Evolutionary conservation across 208 protist genomes (phyloP).

Genomic region (Leishmania turanica): DNA sequence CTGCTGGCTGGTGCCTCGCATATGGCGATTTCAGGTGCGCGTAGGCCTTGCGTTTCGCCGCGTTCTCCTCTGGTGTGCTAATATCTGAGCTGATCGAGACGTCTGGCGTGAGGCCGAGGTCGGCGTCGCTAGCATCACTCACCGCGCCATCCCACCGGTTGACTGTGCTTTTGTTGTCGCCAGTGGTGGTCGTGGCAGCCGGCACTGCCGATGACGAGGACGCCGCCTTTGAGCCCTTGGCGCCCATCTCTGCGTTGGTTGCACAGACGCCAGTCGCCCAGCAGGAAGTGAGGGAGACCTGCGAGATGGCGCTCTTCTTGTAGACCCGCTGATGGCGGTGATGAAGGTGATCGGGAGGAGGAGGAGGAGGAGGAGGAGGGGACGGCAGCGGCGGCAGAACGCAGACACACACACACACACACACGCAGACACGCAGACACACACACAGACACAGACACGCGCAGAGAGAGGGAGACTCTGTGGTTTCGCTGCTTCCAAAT

Average conservation of each 20-base stretch:
- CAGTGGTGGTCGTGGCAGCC: background rate
- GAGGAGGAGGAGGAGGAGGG: background rate
- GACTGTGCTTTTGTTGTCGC: background rate
- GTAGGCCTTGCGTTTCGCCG: conserved; percentile 41
- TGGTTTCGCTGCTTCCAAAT: background rate
- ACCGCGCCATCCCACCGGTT: background rate
- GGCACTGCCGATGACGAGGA: background rate
- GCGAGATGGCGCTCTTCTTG: background rate
- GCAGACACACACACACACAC: background rate
- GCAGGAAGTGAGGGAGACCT: background rate
- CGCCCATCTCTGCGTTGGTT: background rate
- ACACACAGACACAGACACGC: background rate
- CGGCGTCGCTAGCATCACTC: background rate
- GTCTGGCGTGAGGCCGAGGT: conserved; percentile 23
- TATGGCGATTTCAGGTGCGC: conserved; percentile 32
- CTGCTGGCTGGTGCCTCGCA: background rate
- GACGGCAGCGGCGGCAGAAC: background rate
- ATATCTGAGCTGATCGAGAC: conserved; percentile 33
- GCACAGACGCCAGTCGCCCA: background rate
- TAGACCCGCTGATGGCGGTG: background rate
- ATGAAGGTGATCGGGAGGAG: background rate
- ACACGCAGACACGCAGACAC: too few species aligned
- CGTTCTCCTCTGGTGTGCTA: conserved; percentile 45
- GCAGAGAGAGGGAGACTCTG: background rate
- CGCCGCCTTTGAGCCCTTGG: background rate